phyloP scores from a whole-genome alignment of 106 monocot species.

The Acorus gramineus region DNA sequence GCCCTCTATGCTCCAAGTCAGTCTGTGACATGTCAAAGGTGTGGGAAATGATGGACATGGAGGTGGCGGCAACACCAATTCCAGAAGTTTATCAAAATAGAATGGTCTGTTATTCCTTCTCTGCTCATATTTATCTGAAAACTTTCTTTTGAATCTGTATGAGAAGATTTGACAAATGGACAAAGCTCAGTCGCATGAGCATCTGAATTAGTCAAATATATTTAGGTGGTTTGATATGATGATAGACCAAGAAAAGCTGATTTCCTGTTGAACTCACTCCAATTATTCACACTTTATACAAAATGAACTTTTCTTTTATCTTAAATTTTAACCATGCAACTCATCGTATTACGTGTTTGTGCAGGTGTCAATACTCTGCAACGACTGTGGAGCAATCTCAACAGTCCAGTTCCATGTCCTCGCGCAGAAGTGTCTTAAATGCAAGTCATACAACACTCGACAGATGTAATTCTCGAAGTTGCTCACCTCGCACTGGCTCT shows the following conservation, averaged over 20 bases:
- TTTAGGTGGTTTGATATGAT: no score
- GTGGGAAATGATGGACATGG: constrained; percentile 51
- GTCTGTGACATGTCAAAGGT: constrained; percentile 68
- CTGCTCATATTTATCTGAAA: no score
- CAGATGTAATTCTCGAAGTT: constrained; percentile 7
- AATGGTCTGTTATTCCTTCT: constrained; percentile 19
- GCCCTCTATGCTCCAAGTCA: constrained; percentile 64
- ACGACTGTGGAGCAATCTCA: constrained; percentile 43
- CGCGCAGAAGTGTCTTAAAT: constrained; percentile 49
- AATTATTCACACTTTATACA: no score
- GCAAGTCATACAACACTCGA: constrained; percentile 69
- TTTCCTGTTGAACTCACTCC: no score
- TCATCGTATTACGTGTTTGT: neutral
- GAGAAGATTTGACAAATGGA: no score
- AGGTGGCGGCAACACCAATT: constrained; percentile 47
- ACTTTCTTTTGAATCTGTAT: no score
- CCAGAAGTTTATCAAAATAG: constrained; percentile 38
- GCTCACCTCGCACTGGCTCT: no score
- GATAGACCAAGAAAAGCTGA: no score
- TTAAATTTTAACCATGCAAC: no score
- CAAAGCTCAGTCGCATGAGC: no score
- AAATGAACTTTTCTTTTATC: no score
- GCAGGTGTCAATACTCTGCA: constrained; percentile 54
- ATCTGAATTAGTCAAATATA: no score
- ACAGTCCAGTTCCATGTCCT: constrained; percentile 50